Evolutionary conservation across 805 yeast genomes (phyloP).

Genomic region (Brettanomyces anomalus): DNA sequence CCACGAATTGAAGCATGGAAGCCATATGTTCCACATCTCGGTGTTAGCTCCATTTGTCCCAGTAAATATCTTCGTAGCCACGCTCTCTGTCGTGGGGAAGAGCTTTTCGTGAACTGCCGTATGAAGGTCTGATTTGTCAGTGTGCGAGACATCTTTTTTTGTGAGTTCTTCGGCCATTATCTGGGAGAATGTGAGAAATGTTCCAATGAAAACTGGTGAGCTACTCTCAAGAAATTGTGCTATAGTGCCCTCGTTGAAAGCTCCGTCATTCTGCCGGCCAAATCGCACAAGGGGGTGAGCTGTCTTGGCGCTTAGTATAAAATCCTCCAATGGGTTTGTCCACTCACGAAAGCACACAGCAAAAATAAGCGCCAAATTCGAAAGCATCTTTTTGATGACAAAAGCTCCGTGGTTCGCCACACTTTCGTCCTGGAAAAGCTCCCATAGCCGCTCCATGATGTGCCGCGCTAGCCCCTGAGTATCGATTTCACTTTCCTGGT

Average conservation of each 20-base stretch:
- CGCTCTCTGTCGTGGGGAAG: slow-evolving; percentile 23
- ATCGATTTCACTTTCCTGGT: background rate
- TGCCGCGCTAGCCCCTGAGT: background rate
- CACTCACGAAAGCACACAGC: slow-evolving; percentile 30
- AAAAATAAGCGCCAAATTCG: slow-evolving; percentile 44
- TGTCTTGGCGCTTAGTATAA: background rate
- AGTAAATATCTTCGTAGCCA: slow-evolving; percentile 10
- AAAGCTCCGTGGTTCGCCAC: slow-evolving; percentile 21
- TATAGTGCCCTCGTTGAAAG: background rate
- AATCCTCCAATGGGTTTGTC: slow-evolving; percentile 30
- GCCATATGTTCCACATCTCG: slow-evolving; percentile 11
- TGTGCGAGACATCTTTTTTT: slow-evolving; percentile 25
- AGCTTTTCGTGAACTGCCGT: slow-evolving; percentile 27
- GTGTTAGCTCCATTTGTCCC: background rate
- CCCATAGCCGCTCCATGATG: background rate
- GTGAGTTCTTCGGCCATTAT: slow-evolving; percentile 44
- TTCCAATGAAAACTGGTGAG: slow-evolving; percentile 4
- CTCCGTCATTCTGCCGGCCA: background rate
- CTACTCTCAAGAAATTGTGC: background rate
- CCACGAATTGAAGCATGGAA: slow-evolving; percentile 29
- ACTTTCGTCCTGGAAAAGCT: background rate
- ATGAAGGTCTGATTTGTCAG: slow-evolving; percentile 27
- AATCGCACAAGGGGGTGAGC: background rate
- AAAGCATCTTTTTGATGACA: slow-evolving; percentile 50
- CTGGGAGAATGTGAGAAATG: slow-evolving; percentile 30